phyloP scores from a whole-genome alignment of 768 basidiomycete species.

The Phanerochaete sordida region DNA sequence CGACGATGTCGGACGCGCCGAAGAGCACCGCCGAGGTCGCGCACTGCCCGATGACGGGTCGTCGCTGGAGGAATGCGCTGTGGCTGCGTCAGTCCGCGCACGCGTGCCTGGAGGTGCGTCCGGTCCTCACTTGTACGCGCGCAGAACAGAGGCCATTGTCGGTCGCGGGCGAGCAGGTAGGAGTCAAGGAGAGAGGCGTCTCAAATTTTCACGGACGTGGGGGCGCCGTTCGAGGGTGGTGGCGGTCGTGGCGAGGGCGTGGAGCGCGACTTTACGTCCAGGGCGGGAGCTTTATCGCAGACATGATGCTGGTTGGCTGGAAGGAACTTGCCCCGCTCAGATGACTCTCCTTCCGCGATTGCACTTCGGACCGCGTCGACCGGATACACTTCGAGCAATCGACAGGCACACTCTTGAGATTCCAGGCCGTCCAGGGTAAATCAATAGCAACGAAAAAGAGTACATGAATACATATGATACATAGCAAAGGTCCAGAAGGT shows the following conservation, averaged over 20 bases:
- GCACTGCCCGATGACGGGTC: conserved; percentile 63
- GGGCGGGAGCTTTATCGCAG: neutral
- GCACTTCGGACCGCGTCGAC: neutral
- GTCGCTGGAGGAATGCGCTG: conserved; percentile 57
- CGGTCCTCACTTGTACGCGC: conserved; percentile 25
- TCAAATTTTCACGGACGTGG: neutral
- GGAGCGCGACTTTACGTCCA: neutral
- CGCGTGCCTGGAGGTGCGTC: neutral
- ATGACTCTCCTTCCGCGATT: neutral
- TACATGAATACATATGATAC: conserved; percentile 6
- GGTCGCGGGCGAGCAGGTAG: neutral
- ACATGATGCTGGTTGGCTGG: neutral
- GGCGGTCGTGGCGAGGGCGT: neutral
- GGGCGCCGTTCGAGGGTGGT: neutral
- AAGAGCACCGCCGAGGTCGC: conserved; percentile 65
- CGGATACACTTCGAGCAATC: no score
- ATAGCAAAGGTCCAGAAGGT: neutral
- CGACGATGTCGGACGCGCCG: conserved; percentile 74
- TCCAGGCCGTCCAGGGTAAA: neutral
- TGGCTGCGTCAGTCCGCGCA: neutral
- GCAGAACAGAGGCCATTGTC: conserved; percentile 14
- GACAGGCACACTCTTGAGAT: neutral
- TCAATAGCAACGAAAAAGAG: neutral
- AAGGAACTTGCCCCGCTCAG: conserved; percentile 5
- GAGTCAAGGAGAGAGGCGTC: neutral